Evolutionary conservation across 176 grass and related monocot genomes (phyloP).

Genomic region (bread wheat (Triticum aestivum)): DNA sequence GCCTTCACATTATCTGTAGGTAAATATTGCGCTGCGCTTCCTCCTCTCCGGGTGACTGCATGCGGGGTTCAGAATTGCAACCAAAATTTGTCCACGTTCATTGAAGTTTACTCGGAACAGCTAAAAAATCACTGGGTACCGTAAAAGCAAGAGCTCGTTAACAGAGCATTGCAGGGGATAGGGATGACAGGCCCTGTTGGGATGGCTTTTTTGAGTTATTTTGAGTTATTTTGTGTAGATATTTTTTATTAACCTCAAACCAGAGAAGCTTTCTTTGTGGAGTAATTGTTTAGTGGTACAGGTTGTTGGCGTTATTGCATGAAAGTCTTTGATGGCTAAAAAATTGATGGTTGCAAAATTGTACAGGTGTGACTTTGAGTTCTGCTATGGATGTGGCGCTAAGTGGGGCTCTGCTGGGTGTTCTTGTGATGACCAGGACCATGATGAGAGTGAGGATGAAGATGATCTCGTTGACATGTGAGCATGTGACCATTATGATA

Average conservation of each 20-base stretch:
- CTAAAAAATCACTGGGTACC: too few species aligned
- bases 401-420: background rate
- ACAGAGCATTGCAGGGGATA: too few species aligned
- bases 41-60: background rate
- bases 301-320: background rate
- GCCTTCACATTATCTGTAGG: slow-evolving; percentile 77
- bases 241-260: background rate
- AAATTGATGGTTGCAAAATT: background rate
- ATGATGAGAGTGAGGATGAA: background rate
- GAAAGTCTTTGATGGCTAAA: background rate
- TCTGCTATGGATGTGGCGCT: slow-evolving; percentile 59
- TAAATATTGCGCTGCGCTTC: background rate
- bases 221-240: background rate
- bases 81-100: too few species aligned
- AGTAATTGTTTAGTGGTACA: background rate
- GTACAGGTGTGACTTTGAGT: slow-evolving; percentile 51
- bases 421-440: background rate
- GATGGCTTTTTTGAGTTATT: too few species aligned
- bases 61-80: too few species aligned
- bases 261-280: background rate
- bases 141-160: too few species aligned
- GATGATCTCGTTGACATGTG: background rate
- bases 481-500: too few species aligned
- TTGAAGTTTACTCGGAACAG: too few species aligned
- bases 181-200: too few species aligned